These are phyloP conservation scores for Metschnikowia borealis DNA, from an alignment of 805 yeast genomes.

Conservation along the genomic window DNA sequence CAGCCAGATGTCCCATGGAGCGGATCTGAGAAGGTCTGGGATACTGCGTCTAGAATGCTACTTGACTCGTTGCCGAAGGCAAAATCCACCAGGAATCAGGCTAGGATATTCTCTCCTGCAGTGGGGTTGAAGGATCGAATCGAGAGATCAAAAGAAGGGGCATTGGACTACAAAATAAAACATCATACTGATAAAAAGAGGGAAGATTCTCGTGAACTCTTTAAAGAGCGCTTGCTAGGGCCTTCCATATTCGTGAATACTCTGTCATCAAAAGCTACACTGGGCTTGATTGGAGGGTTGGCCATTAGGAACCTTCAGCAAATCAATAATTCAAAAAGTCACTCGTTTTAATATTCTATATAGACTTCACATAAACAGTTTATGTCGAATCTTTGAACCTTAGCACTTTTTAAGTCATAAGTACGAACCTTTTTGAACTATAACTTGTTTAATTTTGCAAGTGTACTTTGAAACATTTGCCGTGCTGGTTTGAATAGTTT, in stretches of 20 bases:
- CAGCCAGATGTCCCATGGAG: slow-evolving; percentile 11
- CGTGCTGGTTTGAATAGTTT: no score
- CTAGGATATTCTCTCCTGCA: slow-evolving; percentile 20
- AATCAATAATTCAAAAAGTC: no score
- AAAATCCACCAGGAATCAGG: slow-evolving; percentile 8
- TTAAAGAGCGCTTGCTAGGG: slow-evolving; percentile 60
- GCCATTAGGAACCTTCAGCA: no score
- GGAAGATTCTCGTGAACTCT: slow-evolving; percentile 54
- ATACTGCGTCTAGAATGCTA: slow-evolving; percentile 15
- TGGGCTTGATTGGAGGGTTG: slow-evolving; percentile 55
- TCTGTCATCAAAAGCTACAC: slow-evolving; percentile 38
- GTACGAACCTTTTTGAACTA: no score
- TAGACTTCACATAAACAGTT: no score
- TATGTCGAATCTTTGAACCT: no score
- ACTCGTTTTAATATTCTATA: no score
- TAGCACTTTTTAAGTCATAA: no score
- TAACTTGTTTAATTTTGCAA: no score
- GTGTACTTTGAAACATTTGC: no score
- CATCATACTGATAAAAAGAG: slow-evolving; percentile 22
- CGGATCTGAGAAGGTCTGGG: slow-evolving; percentile 12
- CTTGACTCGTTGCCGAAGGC: slow-evolving; percentile 15
- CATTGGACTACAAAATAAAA: slow-evolving; percentile 59
- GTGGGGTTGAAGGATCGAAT: slow-evolving; percentile 39
- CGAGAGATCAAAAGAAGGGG: slow-evolving; percentile 57
- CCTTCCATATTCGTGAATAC: slow-evolving; percentile 47